These are phyloP conservation scores for Isabelozyma pseudorhagii DNA, from an alignment of 805 yeast species.

Conservation along the genomic window DNA sequence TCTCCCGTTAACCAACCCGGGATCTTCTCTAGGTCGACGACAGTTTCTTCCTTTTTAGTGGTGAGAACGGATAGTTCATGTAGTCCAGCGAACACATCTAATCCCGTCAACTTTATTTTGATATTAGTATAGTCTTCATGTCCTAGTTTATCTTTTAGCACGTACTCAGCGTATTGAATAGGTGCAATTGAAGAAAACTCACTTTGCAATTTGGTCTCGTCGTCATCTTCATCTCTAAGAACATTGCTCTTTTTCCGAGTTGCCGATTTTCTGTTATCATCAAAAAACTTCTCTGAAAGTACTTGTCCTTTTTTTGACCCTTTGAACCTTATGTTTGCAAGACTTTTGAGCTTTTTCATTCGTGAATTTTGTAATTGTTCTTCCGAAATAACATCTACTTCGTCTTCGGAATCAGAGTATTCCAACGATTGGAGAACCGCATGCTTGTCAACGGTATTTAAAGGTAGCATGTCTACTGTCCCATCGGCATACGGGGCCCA, in stretches of 20 bases:
- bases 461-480: conserved; percentile 61
- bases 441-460: conserved; percentile 46
- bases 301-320: conserved; percentile 45
- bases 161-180: conserved; percentile 48
- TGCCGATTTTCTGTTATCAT: conserved; percentile 20
- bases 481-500: conserved; percentile 77
- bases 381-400: not conserved
- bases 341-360: conserved; percentile 19
- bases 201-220: conserved; percentile 15
- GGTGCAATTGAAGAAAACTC: conserved; percentile 58
- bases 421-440: conserved; percentile 18
- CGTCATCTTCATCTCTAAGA: conserved; percentile 12
- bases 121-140: conserved; percentile 17
- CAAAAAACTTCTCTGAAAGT: conserved; percentile 35
- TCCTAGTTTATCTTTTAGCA: conserved; percentile 28
- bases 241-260: conserved; percentile 3
- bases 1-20: conserved; percentile 85
- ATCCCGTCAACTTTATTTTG: conserved; percentile 50
- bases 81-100: conserved; percentile 74
- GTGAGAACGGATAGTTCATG: conserved; percentile 55
- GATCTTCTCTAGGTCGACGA: conserved; percentile 50
- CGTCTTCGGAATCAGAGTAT: no score
- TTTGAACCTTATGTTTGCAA: conserved; percentile 60
- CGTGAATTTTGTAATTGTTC: conserved; percentile 13
- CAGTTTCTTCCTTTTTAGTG: conserved; percentile 24